Evolutionary conservation across 2,329 filamentous ascomycete species (phyloP).

Genomic region (Aspergillus neotritici): DNA sequence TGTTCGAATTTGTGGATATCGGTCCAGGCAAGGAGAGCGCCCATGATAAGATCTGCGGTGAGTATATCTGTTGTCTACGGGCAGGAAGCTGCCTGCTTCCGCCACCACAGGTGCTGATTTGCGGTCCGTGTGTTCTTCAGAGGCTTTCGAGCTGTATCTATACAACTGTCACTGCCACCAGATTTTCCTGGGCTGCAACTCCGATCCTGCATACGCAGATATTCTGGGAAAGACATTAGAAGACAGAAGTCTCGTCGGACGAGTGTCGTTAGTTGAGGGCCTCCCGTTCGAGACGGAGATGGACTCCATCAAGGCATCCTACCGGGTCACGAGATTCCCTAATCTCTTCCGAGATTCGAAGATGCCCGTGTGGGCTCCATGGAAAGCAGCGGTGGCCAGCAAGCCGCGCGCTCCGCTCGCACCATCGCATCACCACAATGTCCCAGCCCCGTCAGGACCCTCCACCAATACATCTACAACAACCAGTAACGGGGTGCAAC

Average conservation of each 20-base stretch:
- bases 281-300: constrained; percentile 53
- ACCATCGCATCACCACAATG: constrained; percentile 32
- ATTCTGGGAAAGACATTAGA: constrained; percentile 47
- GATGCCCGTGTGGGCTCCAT: constrained; percentile 35
- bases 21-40: constrained; percentile 42
- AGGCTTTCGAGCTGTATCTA: constrained; percentile 51
- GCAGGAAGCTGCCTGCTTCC: constrained; percentile 7
- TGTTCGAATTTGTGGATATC: constrained; percentile 49
- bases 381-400: constrained; percentile 27
- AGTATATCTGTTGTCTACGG: constrained; percentile 11
- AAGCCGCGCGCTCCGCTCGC: constrained; percentile 28
- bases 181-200: constrained; percentile 55
- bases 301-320: constrained; percentile 42
- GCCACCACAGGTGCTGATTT: constrained; percentile 20
- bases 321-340: constrained; percentile 47
- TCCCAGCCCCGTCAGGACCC: constrained; percentile 28
- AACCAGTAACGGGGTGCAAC: constrained; percentile 29
- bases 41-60: constrained; percentile 46
- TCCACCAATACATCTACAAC: constrained; percentile 36
- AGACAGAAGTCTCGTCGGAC: constrained; percentile 41
- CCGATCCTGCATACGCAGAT: constrained; percentile 51
- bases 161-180: constrained; percentile 57
- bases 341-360: constrained; percentile 52
- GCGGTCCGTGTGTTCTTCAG: constrained; percentile 27
- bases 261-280: constrained; percentile 54